A percentile compares a stretch with the other conserved stretches of the same genome.
Conservation (phyloP, 2,329 filamentous ascomycete genomes). For the Zopfia rhizophila region DNA sequence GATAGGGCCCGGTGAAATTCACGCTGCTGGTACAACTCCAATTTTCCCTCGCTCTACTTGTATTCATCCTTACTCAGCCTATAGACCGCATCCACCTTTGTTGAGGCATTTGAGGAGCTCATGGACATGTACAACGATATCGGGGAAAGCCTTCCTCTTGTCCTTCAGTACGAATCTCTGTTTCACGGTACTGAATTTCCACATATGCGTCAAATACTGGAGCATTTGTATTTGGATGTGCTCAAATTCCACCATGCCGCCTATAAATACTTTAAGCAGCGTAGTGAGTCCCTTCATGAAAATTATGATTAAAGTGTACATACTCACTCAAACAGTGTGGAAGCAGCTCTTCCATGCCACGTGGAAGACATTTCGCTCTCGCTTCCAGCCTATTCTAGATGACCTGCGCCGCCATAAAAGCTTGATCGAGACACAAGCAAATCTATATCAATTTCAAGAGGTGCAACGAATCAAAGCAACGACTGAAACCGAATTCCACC, state of each 20-base stretch:
- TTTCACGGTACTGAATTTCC: constrained; percentile 41
- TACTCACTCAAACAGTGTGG: constrained; percentile 33
- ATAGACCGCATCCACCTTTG: constrained; percentile 41
- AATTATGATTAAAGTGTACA: no score
- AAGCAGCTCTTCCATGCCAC: constrained; percentile 43
- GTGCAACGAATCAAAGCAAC: constrained; percentile 37
- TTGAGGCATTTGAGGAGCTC: constrained; percentile 49
- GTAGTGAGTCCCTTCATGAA: no score
- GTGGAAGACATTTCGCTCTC: constrained; percentile 44
- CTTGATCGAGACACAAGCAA: constrained; percentile 43
- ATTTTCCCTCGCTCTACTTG: not conserved
- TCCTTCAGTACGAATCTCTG: constrained; percentile 30
- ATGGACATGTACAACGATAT: constrained; percentile 53
- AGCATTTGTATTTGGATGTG: constrained; percentile 51
- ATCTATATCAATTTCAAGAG: constrained; percentile 15
- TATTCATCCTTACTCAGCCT: no score
- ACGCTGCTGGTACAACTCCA: constrained; percentile 14
- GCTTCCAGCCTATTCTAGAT: constrained; percentile 39
- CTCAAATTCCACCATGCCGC: constrained; percentile 54
- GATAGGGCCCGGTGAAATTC: constrained; percentile 22
- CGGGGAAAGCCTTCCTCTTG: constrained; percentile 51
- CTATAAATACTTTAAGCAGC: no score
- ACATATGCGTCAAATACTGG: constrained; percentile 45
- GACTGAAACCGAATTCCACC: constrained; percentile 21
- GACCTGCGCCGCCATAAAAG: constrained; percentile 39